phyloP scores from a whole-genome alignment of 2,329 filamentous ascomycete genomes.

The Ploettnerulaceae sp. region DNA sequence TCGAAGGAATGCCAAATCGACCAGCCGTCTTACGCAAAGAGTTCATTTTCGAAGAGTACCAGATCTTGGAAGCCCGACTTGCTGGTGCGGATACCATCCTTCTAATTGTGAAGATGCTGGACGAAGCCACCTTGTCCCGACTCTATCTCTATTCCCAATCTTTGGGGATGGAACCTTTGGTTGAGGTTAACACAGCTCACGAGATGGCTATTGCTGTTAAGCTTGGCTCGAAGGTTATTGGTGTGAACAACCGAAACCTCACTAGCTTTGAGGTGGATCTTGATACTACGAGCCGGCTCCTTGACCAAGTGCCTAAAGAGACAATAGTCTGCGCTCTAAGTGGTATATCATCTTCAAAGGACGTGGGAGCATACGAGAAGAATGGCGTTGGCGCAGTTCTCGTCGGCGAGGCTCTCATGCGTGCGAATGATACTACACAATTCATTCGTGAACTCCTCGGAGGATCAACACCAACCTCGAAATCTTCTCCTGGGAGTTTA shows the following conservation, averaged over 20 bases:
- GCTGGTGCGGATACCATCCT: slow-evolving; percentile 93
- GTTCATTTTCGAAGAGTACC: slow-evolving; percentile 97
- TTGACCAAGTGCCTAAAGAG: slow-evolving; percentile 77
- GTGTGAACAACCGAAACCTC: slow-evolving; percentile 95
- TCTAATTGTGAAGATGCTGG: slow-evolving; percentile 97
- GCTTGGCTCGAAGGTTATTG: slow-evolving; percentile 85
- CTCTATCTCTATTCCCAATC: slow-evolving; percentile 86
- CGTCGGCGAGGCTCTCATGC: slow-evolving; percentile 94
- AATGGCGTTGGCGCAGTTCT: slow-evolving; percentile 91
- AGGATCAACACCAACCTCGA: slow-evolving; percentile 37
- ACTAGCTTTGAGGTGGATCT: slow-evolving; percentile 97
- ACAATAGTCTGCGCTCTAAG: slow-evolving; percentile 92
- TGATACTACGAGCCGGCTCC: slow-evolving; percentile 81
- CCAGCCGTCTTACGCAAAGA: slow-evolving; percentile 93
- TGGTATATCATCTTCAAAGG: slow-evolving; percentile 83
- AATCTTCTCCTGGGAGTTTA: slow-evolving; percentile 42
- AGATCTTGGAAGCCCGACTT: slow-evolving; percentile 89
- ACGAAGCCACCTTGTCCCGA: slow-evolving; percentile 63
- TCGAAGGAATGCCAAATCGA: slow-evolving; percentile 87
- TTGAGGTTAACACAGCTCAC: slow-evolving; percentile 91
- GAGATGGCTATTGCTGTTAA: slow-evolving; percentile 88
- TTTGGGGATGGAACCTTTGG: slow-evolving; percentile 93
- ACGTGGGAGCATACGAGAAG: slow-evolving; percentile 81
- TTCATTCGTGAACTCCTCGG: slow-evolving; percentile 86
- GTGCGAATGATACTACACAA: slow-evolving; percentile 70